phyloP scores from a whole-genome alignment of 108 stramenopile genomes.

The Skeletonema marinoi region DNA sequence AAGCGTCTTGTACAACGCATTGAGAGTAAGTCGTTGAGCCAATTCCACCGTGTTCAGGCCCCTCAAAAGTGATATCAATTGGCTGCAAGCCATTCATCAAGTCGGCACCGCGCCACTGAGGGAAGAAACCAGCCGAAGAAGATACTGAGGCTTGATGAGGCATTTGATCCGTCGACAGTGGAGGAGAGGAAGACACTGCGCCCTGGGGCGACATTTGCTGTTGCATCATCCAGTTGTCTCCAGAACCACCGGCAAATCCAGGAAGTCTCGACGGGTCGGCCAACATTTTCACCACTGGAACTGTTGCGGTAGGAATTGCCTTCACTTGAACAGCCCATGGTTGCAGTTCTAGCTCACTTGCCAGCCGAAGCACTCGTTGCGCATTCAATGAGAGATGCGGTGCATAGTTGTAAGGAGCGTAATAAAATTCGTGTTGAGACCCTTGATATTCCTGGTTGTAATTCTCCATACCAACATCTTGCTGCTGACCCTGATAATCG shows the following conservation, averaged over 20 bases:
- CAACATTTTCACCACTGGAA: conserved; percentile 89
- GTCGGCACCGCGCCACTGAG: conserved; percentile 87
- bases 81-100: conserved; percentile 83
- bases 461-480: conserved; percentile 20
- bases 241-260: conserved; percentile 44
- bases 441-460: conserved; percentile 32
- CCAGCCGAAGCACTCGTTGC: conserved; percentile 78
- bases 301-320: conserved; percentile 85
- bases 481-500: conserved; percentile 11
- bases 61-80: conserved; percentile 95
- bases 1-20: conserved; percentile 77
- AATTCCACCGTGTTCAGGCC: conserved; percentile 91
- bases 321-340: conserved; percentile 92
- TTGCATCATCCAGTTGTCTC: conserved; percentile 50
- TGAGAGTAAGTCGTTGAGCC: conserved; percentile 84
- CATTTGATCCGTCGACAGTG: conserved; percentile 26
- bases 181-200: conserved; percentile 12
- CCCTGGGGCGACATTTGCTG: conserved; percentile 41
- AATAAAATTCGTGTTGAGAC: conserved; percentile 40
- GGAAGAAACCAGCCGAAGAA: conserved; percentile 44
- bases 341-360: conserved; percentile 74
- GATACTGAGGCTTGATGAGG: conserved; percentile 17
- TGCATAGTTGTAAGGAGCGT: conserved; percentile 46
- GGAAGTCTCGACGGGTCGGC: conserved; percentile 82
- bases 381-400: conserved; percentile 64